Evolutionary conservation across 2,329 filamentous ascomycete species (phyloP).

Genomic region (Hymenoscyphus fructigenus): DNA sequence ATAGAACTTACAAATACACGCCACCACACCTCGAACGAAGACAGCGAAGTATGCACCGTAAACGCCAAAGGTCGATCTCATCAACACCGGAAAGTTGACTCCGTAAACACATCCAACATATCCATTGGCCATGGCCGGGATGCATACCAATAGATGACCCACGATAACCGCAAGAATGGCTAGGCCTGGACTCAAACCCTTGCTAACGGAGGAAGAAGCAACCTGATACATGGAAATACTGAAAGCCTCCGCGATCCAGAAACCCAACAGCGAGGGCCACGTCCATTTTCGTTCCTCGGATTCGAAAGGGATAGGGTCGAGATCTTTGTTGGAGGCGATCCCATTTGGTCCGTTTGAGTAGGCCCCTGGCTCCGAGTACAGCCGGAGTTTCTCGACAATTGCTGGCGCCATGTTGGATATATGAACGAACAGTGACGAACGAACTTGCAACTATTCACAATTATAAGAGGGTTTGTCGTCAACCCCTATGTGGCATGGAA

Average conservation of each 20-base stretch:
- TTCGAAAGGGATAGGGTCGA: conserved; percentile 29
- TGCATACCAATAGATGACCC: conserved; percentile 57
- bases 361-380: conserved; percentile 22
- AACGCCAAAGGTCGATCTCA: conserved; percentile 45
- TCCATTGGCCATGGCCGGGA: conserved; percentile 47
- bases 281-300: conserved; percentile 29
- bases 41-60: conserved; percentile 42
- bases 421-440: not conserved
- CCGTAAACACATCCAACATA: conserved; percentile 46
- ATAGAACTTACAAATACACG: conserved; percentile 27
- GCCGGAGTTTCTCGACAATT: conserved; percentile 20
- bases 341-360: conserved; percentile 20
- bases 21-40: conserved; percentile 38
- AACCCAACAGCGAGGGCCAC: conserved; percentile 27
- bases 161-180: conserved; percentile 46
- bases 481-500: not conserved
- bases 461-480: not conserved
- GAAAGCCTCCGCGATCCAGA: conserved; percentile 34
- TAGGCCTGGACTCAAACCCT: conserved; percentile 30
- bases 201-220: conserved; percentile 28
- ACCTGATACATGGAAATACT: conserved; percentile 33
- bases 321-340: conserved; percentile 25
- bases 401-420: conserved; percentile 16
- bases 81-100: conserved; percentile 47
- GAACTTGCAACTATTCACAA: not conserved